These are phyloP conservation scores for Omphalea diandra DNA, from an alignment of 441 rosid species.

Conservation along the genomic window DNA sequence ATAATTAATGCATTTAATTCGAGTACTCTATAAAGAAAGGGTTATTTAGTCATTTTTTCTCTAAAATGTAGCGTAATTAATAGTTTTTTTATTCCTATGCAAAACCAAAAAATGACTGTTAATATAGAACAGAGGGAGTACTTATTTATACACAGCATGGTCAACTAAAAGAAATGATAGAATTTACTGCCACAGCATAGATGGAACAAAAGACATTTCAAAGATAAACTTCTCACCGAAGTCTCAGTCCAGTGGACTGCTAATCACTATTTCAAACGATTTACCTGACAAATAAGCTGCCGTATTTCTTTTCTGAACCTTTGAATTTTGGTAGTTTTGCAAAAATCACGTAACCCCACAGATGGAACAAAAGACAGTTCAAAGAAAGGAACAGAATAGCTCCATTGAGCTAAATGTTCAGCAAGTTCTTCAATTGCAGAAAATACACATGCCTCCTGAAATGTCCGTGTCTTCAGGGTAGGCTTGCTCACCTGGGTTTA, in stretches of 20 bases:
- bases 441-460: slow-evolving; percentile 90
- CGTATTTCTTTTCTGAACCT: slow-evolving; percentile 89
- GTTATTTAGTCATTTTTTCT: too few relatives aligned
- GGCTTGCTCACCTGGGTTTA: slow-evolving; percentile 71
- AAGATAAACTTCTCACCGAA: neutral
- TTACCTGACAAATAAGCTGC: slow-evolving; percentile 80
- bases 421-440: slow-evolving; percentile 86
- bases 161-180: neutral
- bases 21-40: too few relatives aligned
- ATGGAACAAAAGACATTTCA: too few relatives aligned
- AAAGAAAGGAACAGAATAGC: slow-evolving; percentile 77
- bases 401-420: slow-evolving; percentile 92
- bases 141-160: slow-evolving; percentile 4
- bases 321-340: slow-evolving; percentile 77
- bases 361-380: slow-evolving; percentile 85
- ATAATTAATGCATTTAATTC: too few relatives aligned
- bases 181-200: slow-evolving; percentile 1
- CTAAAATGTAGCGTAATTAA: too few relatives aligned
- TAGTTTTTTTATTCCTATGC: too few relatives aligned
- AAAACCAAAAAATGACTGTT: too few relatives aligned
- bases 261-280: neutral
- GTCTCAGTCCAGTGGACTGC: neutral
- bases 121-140: too few relatives aligned
- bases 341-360: slow-evolving; percentile 67
- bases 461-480: slow-evolving; percentile 82